These are phyloP conservation scores for Diutina mesorugosa DNA, from an alignment of 1,139 yeast species.

Conservation along the genomic window DNA sequence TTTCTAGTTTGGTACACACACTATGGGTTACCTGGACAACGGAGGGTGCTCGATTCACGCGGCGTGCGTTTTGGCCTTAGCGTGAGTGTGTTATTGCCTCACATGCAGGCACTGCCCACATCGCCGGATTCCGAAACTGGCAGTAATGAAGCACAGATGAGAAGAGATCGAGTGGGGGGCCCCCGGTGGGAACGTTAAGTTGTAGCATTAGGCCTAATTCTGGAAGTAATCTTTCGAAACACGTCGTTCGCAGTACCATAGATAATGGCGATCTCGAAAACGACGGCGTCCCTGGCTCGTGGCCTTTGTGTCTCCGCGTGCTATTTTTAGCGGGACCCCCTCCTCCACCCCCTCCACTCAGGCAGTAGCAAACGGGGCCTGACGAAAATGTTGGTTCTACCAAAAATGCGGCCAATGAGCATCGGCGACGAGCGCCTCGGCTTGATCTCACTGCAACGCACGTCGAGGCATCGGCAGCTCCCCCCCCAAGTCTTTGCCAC, in stretches of 20 bases:
- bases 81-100: too few relatives aligned
- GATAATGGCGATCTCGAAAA: too few relatives aligned
- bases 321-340: too few relatives aligned
- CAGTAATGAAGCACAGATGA: neutral
- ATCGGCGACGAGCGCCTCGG: neutral
- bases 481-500: neutral
- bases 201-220: too few relatives aligned
- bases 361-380: too few relatives aligned
- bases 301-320: too few relatives aligned
- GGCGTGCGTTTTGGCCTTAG: neutral
- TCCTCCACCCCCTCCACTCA: neutral
- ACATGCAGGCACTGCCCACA: neutral
- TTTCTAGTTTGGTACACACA: too few relatives aligned
- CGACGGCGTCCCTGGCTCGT: too few relatives aligned
- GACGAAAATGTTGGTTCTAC: too few relatives aligned
- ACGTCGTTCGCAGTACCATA: too few relatives aligned
- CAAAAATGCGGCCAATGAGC: neutral
- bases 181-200: too few relatives aligned
- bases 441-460: neutral
- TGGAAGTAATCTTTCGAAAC: neutral
- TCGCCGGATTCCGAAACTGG: neutral
- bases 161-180: neutral
- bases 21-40: neutral
- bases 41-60: neutral
- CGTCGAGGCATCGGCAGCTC: neutral